These are phyloP conservation scores for Blastomyces percursus DNA, from an alignment of 2,329 filamentous ascomycete genomes.

Conservation along the genomic window DNA sequence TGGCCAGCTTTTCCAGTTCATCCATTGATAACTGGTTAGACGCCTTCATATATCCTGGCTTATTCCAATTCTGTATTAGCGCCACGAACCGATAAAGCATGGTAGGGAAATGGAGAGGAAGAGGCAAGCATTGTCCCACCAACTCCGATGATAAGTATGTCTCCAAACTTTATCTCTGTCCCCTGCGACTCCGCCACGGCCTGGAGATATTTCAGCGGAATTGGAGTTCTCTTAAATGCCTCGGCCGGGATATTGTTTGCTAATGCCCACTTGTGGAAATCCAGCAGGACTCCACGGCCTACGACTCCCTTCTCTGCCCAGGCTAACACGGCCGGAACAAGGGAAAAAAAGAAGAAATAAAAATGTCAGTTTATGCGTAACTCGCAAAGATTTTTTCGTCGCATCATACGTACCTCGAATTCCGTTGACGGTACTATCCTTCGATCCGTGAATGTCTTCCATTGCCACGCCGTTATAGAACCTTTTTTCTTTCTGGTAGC, in stretches of 20 bases:
- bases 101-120: not conserved
- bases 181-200: constrained; percentile 34
- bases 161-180: constrained; percentile 40
- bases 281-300: constrained; percentile 43
- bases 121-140: constrained; percentile 33
- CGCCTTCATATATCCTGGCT: constrained; percentile 14
- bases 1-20: constrained; percentile 7
- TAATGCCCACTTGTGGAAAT: constrained; percentile 40
- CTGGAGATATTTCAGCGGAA: constrained; percentile 27
- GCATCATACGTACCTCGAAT: constrained; percentile 35
- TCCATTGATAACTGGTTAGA: constrained; percentile 9
- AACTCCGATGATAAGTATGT: constrained; percentile 43
- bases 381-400: not conserved
- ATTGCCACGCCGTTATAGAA: constrained; percentile 42
- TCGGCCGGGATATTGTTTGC: constrained; percentile 31
- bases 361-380: constrained; percentile 25
- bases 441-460: constrained; percentile 37
- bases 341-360: constrained; percentile 17
- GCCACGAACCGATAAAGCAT: not conserved
- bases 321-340: constrained; percentile 6
- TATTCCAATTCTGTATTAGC: not conserved
- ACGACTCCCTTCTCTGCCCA: constrained; percentile 14
- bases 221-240: constrained; percentile 32
- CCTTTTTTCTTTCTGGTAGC: constrained; percentile 25
- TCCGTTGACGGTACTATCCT: constrained; percentile 38